Conservation (phyloP, 306 rosid genomes). For the Prunus davidiana region DNA sequence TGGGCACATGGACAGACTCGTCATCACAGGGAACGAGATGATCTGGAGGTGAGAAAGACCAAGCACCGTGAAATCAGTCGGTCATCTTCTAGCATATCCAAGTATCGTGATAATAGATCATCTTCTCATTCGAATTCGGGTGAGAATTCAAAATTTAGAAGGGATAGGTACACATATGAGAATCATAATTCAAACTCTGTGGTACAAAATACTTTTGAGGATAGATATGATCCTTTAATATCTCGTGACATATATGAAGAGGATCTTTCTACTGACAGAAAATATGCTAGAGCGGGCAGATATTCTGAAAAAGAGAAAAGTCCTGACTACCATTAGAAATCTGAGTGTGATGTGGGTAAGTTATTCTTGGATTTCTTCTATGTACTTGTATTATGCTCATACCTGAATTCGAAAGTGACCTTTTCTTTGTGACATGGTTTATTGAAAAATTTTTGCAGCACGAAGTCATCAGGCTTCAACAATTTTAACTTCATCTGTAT, state of each 20-base stretch:
- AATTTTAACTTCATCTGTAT: slow-evolving; percentile 59
- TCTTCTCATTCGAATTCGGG: slow-evolving; percentile 18
- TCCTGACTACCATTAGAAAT: slow-evolving; percentile 12
- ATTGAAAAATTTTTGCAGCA: slow-evolving; percentile 67
- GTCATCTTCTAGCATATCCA: slow-evolving; percentile 28
- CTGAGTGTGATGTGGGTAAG: slow-evolving; percentile 39
- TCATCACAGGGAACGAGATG: slow-evolving; percentile 40
- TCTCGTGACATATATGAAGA: slow-evolving; percentile 38
- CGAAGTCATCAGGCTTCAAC: slow-evolving; percentile 56
- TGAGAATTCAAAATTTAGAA: slow-evolving; percentile 33
- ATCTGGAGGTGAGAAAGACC: slow-evolving; percentile 19
- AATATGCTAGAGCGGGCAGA: slow-evolving; percentile 27
- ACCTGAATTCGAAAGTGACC: slow-evolving; percentile 24
- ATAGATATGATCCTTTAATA: slow-evolving; percentile 69
- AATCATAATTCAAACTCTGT: slow-evolving; percentile 36
- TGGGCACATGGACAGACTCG: slow-evolving; percentile 28
- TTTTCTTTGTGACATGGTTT: slow-evolving; percentile 48
- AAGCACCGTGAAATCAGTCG: slow-evolving; percentile 21
- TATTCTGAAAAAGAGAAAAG: slow-evolving; percentile 7
- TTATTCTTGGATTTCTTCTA: slow-evolving; percentile 16
- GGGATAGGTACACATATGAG: slow-evolving; percentile 33
- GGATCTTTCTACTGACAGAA: slow-evolving; percentile 32
- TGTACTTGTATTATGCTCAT: slow-evolving; percentile 22
- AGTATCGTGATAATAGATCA: slow-evolving; percentile 27
- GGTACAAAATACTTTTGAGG: slow-evolving; percentile 41